Conservation (phyloP, 1,284 basidiomycete genomes). For the Thecaphora thlaspeos region DNA sequence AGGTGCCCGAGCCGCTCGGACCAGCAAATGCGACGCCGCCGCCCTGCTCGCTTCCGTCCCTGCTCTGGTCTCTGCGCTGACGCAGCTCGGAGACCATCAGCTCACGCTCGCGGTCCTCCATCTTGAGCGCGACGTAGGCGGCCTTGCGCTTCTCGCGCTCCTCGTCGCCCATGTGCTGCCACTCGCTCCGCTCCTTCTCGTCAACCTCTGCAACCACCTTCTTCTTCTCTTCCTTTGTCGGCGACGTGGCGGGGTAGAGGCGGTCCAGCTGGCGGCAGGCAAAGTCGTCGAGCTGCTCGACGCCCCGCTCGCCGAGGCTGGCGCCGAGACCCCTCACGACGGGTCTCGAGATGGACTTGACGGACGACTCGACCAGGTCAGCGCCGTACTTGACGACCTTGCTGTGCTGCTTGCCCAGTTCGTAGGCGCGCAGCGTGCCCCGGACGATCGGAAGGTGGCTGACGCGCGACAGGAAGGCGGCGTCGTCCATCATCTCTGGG, state of each 20-base stretch:
- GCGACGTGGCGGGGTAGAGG: conserved; percentile 52
- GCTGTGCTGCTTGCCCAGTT: conserved; percentile 73
- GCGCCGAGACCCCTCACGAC: conserved; percentile 70
- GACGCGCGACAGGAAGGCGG: conserved; percentile 42
- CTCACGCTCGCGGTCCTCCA: conserved; percentile 45
- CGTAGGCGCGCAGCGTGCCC: conserved; percentile 71
- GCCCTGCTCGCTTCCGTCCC: neutral
- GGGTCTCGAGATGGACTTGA: conserved; percentile 78
- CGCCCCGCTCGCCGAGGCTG: conserved; percentile 62
- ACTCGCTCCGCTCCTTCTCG: conserved; percentile 39
- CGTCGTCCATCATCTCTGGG: conserved; percentile 46
- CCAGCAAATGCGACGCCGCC: neutral
- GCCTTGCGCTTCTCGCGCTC: conserved; percentile 40
- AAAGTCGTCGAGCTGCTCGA: conserved; percentile 78
- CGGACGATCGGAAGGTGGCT: conserved; percentile 64
- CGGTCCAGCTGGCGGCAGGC: conserved; percentile 80
- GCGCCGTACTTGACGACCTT: conserved; percentile 84
- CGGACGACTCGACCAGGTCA: conserved; percentile 79
- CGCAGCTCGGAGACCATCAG: conserved; percentile 41
- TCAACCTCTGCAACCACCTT: conserved; percentile 38
- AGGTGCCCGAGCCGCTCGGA: neutral
- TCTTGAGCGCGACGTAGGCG: conserved; percentile 37
- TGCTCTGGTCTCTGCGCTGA: conserved; percentile 28
- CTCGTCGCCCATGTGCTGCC: conserved; percentile 40
- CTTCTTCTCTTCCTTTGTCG: conserved; percentile 41